Base-by-base conservation (phyloP, 768 basidiomycete genomes). In the Dictyophora rubrovolvata region DNA sequence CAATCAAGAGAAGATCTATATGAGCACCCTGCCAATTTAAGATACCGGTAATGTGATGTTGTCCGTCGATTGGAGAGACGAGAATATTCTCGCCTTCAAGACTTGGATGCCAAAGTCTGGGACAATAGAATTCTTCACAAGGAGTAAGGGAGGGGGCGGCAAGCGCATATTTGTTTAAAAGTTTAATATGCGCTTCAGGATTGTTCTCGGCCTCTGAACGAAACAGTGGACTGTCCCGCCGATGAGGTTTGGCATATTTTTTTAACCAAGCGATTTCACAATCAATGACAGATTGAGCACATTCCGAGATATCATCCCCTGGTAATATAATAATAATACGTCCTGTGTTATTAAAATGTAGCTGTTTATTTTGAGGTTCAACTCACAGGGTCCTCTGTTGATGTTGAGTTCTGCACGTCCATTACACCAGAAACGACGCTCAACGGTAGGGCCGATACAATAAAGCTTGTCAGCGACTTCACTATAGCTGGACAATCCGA, bases 331-430 rank as follows among this genome's bases (percentile, higher is more conserved):
- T 53, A n/a, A 17, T 4, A 5, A 53, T 2, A 6, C 5, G 2
- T 28, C 3, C 20, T 28, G n/a, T n/a, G n/a, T n/a, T n/a, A n/a
- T 17, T 28, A n/a, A 53, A 37, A 37, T 33, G 47, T 22, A n/a
- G 34, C 28, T 28, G 28, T 28, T 28, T 35, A 56, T 42, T n/a
- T n/a, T n/a, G n/a, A 52, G 48, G 51, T 53, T 47, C 49, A 52
- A 64, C 68, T 59, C 56, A 73, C 72, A 73, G 23, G 73, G 73
- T 36, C 73, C 73, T 34, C 66, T 63, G 61, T 72, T 58, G 7
- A 65, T 35, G 51, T 63, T 54, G 65, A 72, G 57, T 17, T 33
- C 35, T 16, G 53, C 64, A 35, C 72, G 64, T 34, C 67, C 66
- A 46, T 64, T 66, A 11, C 65, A 63, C 67, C 68, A 72, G 62